These are phyloP conservation scores for Periglandula ipomoeae DNA, from an alignment of 2,329 filamentous ascomycete genomes.

Conservation along the genomic window DNA sequence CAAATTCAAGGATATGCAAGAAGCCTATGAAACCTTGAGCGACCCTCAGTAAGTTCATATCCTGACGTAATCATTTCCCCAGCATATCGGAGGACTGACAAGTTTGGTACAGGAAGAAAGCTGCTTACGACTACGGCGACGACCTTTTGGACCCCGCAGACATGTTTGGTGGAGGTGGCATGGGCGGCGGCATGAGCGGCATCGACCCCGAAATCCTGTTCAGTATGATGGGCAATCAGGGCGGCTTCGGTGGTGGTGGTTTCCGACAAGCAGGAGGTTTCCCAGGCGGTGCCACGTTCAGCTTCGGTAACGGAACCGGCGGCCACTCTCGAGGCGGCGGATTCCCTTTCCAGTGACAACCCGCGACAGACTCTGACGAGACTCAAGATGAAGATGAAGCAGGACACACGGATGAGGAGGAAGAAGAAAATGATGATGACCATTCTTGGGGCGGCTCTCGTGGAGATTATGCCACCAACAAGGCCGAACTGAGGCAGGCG, in stretches of 20 bases:
- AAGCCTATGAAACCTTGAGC: constrained; percentile 92
- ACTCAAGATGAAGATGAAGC: constrained; percentile 24
- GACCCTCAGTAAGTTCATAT: constrained; percentile 68
- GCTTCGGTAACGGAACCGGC: constrained; percentile 34
- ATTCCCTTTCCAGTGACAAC: constrained; percentile 41
- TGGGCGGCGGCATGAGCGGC: constrained; percentile 50
- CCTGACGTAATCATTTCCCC: background rate
- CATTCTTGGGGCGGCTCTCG: constrained; percentile 13
- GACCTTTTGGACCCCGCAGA: constrained; percentile 83
- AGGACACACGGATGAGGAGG: constrained; percentile 16
- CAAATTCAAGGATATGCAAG: constrained; percentile 94
- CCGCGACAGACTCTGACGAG: constrained; percentile 27
- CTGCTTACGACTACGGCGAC: constrained; percentile 84
- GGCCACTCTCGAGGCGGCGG: constrained; percentile 28
- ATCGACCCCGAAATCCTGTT: constrained; percentile 74
- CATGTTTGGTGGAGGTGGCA: constrained; percentile 66
- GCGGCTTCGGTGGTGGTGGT: constrained; percentile 43
- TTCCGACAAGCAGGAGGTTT: constrained; percentile 44
- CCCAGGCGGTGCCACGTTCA: constrained; percentile 39
- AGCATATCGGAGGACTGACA: background rate
- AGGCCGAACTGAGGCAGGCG: constrained; percentile 20
- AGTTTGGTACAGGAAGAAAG: constrained; percentile 60
- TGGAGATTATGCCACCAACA: constrained; percentile 9
- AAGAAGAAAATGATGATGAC: constrained; percentile 17
- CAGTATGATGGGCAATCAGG: constrained; percentile 71